These are phyloP conservation scores for Hymenoscyphus repandus DNA, from an alignment of 2,329 filamentous ascomycete species.

Conservation along the genomic window DNA sequence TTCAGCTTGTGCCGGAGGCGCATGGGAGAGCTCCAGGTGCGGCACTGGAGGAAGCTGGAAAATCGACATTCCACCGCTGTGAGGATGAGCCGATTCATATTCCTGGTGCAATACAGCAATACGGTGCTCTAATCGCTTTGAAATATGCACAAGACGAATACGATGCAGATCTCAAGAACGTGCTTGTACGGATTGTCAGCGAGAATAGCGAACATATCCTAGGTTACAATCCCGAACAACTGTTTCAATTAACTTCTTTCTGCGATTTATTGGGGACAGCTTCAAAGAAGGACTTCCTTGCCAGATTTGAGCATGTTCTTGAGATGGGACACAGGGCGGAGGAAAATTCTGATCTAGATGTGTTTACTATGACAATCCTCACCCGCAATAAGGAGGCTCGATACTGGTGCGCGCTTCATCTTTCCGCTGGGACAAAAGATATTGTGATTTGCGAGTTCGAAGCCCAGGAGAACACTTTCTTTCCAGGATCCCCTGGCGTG, in stretches of 20 bases:
- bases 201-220: constrained; percentile 74
- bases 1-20: no score
- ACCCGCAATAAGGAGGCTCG: constrained; percentile 48
- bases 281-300: constrained; percentile 77
- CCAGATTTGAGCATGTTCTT: constrained; percentile 82
- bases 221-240: constrained; percentile 68
- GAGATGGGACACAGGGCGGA: constrained; percentile 74
- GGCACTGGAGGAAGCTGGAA: no score
- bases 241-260: constrained; percentile 72
- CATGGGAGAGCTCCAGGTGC: no score
- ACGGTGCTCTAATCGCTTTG: constrained; percentile 71
- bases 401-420: constrained; percentile 83
- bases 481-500: constrained; percentile 60
- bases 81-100: constrained; percentile 91
- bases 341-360: no score
- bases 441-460: constrained; percentile 86
- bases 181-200: constrained; percentile 69
- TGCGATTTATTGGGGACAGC: constrained; percentile 81
- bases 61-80: constrained; percentile 71
- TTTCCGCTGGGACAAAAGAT: constrained; percentile 61
- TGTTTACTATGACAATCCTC: constrained; percentile 51
- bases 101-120: constrained; percentile 75
- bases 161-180: no score
- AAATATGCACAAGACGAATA: constrained; percentile 65
- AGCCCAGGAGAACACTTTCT: constrained; percentile 66